These are phyloP conservation scores for Blastobotrys capitulatus DNA, from an alignment of 1,139 yeast genomes.

Conservation along the genomic window DNA sequence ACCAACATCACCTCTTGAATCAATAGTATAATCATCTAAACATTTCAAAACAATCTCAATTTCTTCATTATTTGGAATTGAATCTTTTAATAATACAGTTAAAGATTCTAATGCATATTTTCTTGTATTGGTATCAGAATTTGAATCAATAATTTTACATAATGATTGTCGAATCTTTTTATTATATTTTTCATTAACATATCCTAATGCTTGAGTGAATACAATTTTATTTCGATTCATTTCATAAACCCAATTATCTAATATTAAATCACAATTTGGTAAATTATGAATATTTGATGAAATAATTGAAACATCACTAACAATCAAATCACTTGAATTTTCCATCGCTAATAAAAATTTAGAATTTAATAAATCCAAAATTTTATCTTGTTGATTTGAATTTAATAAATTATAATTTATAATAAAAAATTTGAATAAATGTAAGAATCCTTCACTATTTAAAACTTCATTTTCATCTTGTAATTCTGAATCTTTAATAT, in stretches of 20 bases:
- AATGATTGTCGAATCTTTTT: neutral
- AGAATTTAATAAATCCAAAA: neutral
- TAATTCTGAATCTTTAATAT: slow-evolving; percentile 17
- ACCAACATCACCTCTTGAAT: slow-evolving; percentile 48
- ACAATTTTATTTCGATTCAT: neutral
- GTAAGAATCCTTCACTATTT: slow-evolving; percentile 21
- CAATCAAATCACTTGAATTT: slow-evolving; percentile 23
- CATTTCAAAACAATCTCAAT: slow-evolving; percentile 18
- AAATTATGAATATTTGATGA: neutral
- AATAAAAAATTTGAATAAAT: slow-evolving; percentile 8
- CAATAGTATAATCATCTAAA: slow-evolving; percentile 34
- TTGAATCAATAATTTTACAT: neutral
- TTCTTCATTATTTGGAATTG: slow-evolving; percentile 1
- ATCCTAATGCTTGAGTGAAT: slow-evolving; percentile 3
- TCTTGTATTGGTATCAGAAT: slow-evolving; percentile 7
- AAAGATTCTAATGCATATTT: slow-evolving; percentile 15
- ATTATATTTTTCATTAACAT: neutral
- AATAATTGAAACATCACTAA: slow-evolving; percentile 11
- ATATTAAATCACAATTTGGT: neutral
- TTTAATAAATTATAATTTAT: neutral
- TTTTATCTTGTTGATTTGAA: neutral
- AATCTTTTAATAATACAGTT: neutral
- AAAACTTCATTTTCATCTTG: slow-evolving; percentile 17
- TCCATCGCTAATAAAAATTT: slow-evolving; percentile 5
- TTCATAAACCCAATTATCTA: slow-evolving; percentile 1